These are phyloP conservation scores for Calonectria pteridis DNA, from an alignment of 2,329 filamentous ascomycete species.

Conservation along the genomic window DNA sequence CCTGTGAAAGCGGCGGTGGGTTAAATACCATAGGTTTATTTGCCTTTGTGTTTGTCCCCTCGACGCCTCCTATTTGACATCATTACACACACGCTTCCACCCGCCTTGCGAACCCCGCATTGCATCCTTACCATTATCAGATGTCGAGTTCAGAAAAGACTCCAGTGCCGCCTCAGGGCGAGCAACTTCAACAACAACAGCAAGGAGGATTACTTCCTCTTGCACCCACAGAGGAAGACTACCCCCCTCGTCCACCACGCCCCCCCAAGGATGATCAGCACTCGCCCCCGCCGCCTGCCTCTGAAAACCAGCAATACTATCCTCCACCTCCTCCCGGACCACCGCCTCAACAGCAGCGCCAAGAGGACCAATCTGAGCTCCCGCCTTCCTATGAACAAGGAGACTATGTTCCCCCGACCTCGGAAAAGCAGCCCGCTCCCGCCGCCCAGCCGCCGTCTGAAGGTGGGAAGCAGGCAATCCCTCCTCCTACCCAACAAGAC, in stretches of 20 bases:
- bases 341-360: constrained; percentile 32
- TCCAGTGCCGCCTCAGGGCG: constrained; percentile 10
- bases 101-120: not conserved
- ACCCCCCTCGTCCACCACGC: not conserved
- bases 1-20: not conserved
- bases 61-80: not conserved
- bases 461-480: constrained; percentile 6
- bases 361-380: constrained; percentile 19
- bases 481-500: not conserved
- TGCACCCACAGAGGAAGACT: not conserved
- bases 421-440: constrained; percentile 20
- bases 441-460: not conserved
- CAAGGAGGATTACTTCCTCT: constrained; percentile 8
- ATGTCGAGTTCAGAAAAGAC: constrained; percentile 26
- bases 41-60: not conserved
- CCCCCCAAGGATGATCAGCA: not conserved
- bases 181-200: not conserved
- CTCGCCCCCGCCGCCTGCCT: constrained; percentile 30
- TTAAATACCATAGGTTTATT: not conserved
- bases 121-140: not conserved
- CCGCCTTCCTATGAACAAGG: constrained; percentile 24
- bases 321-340: constrained; percentile 44
- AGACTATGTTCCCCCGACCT: not conserved
- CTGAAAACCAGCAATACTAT: constrained; percentile 36
- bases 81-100: not conserved